A percentile compares a stretch with the other conserved stretches of the same genome.
phyloP scores from a whole-genome alignment of 2,329 filamentous ascomycete genomes.

The Cercospora sesami region DNA sequence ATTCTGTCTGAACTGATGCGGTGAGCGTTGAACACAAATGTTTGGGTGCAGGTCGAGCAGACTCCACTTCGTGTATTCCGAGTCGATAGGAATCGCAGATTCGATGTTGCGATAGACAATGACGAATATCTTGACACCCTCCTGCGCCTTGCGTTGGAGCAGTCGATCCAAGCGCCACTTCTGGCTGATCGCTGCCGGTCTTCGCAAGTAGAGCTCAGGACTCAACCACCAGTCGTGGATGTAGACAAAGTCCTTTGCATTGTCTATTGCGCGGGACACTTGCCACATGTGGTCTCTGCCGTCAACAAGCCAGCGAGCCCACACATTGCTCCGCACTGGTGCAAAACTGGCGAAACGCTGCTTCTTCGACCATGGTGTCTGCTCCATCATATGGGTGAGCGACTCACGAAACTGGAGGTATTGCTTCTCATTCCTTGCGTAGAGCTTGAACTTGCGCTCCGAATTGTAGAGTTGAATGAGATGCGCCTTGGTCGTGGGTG shows the following conservation, averaged over 20 bases:
- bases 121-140: slow-evolving; percentile 96
- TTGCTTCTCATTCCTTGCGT: slow-evolving; percentile 86
- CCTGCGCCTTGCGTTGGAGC: slow-evolving; percentile 86
- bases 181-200: slow-evolving; percentile 92
- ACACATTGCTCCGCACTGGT: slow-evolving; percentile 79
- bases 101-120: slow-evolving; percentile 98
- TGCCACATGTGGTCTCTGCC: slow-evolving; percentile 99
- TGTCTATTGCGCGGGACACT: slow-evolving; percentile 91
- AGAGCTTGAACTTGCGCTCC: slow-evolving; percentile 85
- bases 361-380: slow-evolving; percentile 76
- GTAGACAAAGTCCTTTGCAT: slow-evolving; percentile 96
- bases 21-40: slow-evolving; percentile 91
- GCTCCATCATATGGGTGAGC: slow-evolving; percentile 78
- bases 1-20: slow-evolving; percentile 97
- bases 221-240: slow-evolving; percentile 99
- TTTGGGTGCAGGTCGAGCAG: slow-evolving; percentile 94
- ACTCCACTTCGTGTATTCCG: slow-evolving; percentile 96
- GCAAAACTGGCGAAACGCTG: slow-evolving; percentile 94
- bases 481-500: slow-evolving; percentile 68
- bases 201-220: slow-evolving; percentile 90
- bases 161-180: slow-evolving; percentile 95
- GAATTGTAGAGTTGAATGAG: slow-evolving; percentile 85
- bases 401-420: slow-evolving; percentile 92
- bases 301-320: slow-evolving; percentile 95
- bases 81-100: slow-evolving; percentile 94